Conservation (phyloP, 768 basidiomycete species). For the Pleurotus tuoliensis region DNA sequence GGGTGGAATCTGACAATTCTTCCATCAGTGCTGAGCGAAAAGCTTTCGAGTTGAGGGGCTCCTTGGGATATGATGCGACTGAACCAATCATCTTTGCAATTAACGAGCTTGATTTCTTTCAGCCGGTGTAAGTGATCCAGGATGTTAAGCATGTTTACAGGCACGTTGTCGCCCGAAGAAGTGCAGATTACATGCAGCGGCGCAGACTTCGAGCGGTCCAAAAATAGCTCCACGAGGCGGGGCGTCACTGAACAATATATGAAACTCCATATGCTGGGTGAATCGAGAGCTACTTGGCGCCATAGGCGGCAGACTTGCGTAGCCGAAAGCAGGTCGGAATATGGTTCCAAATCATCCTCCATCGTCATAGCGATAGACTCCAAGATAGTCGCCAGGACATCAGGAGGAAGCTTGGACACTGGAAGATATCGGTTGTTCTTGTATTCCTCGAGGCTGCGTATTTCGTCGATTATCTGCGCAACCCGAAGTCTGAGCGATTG, state of each 20-base stretch:
- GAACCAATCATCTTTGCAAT: no score
- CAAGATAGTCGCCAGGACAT: not conserved
- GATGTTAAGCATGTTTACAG: not conserved
- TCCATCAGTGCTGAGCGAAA: no score
- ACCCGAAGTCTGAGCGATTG: not conserved
- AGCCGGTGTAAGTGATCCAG: not conserved
- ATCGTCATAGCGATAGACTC: not conserved
- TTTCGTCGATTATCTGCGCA: not conserved
- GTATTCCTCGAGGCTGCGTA: not conserved
- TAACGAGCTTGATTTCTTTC: not conserved
- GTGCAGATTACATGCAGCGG: not conserved
- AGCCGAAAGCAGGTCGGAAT: not conserved
- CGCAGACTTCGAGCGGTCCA: not conserved
- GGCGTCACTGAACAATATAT: not conserved
- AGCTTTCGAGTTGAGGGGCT: no score
- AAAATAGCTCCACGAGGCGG: not conserved
- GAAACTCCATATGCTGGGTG: not conserved
- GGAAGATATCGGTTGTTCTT: not conserved
- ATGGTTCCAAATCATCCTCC: not conserved
- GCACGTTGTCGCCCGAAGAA: not conserved
- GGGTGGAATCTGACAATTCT: no score
- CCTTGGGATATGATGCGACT: no score
- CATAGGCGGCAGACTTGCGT: not conserved
- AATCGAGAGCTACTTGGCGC: not conserved
- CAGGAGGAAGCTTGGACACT: not conserved